phyloP scores from a whole-genome alignment of 2,329 filamentous ascomycete species.

The Amylocarpus encephaloides region DNA sequence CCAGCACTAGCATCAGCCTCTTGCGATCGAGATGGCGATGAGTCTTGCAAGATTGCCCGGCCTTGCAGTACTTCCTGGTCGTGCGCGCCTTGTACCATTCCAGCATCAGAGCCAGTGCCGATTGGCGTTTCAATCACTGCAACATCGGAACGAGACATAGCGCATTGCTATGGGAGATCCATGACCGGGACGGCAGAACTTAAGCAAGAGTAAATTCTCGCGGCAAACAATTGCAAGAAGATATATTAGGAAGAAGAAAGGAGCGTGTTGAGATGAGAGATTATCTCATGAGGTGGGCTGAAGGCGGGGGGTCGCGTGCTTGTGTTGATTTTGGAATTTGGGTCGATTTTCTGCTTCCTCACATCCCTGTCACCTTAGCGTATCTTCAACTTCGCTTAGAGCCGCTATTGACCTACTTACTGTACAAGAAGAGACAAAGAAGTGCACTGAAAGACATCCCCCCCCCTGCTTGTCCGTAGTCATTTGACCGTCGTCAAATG shows the following conservation, averaged over 20 bases:
- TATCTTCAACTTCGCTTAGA: not conserved
- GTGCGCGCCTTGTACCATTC: constrained; percentile 6
- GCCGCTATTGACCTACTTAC: not conserved
- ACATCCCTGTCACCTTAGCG: not conserved
- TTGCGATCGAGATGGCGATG: too few relatives aligned
- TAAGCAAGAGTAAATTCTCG: not conserved
- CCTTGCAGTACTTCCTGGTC: constrained; percentile 1
- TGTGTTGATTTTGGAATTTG: not conserved
- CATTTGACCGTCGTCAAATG: not conserved
- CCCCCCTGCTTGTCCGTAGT: not conserved
- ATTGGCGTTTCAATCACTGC: constrained; percentile 14
- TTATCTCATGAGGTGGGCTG: too few relatives aligned
- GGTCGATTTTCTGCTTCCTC: not conserved
- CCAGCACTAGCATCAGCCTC: too few relatives aligned
- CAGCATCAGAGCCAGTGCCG: not conserved
- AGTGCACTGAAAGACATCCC: too few relatives aligned
- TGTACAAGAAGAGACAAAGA: not conserved
- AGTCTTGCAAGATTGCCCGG: too few relatives aligned
- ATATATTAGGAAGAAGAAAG: not conserved
- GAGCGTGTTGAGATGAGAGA: not conserved
- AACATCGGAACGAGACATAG: constrained; percentile 20
- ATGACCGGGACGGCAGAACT: not conserved
- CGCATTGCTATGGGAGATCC: constrained; percentile 9
- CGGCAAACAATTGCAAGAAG: not conserved
- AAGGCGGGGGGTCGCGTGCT: not conserved